A percentile compares a stretch with the other conserved stretches of the same genome.
These are phyloP conservation scores for Tremellales sp. DNA, from an alignment of 1,284 basidiomycete species.

Conservation along the genomic window DNA sequence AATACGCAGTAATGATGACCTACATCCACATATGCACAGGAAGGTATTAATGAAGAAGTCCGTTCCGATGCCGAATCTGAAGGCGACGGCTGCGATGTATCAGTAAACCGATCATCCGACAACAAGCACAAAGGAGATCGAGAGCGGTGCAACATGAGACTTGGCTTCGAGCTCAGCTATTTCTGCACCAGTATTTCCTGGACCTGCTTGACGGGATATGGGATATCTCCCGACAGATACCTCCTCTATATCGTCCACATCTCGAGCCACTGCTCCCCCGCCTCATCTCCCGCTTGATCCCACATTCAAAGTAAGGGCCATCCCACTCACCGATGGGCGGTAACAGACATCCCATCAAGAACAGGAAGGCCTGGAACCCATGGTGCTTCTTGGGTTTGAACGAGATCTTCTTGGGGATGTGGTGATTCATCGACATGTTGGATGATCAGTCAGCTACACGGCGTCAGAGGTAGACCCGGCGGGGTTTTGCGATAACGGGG, in stretches of 20 bases:
- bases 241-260: too few species aligned
- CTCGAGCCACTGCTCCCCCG: too few species aligned
- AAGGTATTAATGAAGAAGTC: slow-evolving; percentile 93
- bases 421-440: slow-evolving; percentile 31
- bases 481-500: not conserved
- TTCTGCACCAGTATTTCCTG: too few species aligned
- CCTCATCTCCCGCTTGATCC: too few species aligned
- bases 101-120: not conserved
- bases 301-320: not conserved
- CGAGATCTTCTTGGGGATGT: slow-evolving; percentile 55
- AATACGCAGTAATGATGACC: slow-evolving; percentile 24
- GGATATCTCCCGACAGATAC: too few species aligned
- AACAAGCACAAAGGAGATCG: not conserved
- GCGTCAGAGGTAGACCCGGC: too few species aligned
- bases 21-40: slow-evolving; percentile 84
- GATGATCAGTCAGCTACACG: too few species aligned
- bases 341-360: slow-evolving; percentile 75
- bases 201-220: too few species aligned
- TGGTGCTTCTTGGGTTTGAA: slow-evolving; percentile 70
- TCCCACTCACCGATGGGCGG: slow-evolving; percentile 71
- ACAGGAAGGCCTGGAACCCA: slow-evolving; percentile 75
- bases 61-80: slow-evolving; percentile 84
- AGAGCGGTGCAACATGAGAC: not conserved
- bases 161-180: too few species aligned
- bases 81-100: slow-evolving; percentile 69